Base-by-base conservation (phyloP, 2,329 filamentous ascomycete species). In the Talaromyces islandicus region DNA sequence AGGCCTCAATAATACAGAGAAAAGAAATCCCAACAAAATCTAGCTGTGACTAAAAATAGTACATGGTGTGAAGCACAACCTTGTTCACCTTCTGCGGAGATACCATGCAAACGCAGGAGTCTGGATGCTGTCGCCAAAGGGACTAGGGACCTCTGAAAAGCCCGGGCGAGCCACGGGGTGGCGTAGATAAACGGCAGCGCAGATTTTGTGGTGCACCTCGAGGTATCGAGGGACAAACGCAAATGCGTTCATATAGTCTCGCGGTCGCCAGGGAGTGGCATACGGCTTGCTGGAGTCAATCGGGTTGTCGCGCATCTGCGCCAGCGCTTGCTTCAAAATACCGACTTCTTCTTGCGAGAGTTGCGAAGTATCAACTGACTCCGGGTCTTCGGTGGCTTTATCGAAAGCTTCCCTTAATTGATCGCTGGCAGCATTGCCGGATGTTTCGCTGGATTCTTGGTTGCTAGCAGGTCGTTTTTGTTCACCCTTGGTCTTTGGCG, bases 141-240 rank as follows among this genome's bases (percentile, higher is more conserved):
- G 93, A 25, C 90, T 91, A 1, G 93, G 93, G 62, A 93, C 88
- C 75, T 93, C 94, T 4, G 89, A 87, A 65, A 85, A 70, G 11
- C 92, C 92, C 2, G 88, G 88, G 62, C 92, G 83, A 27, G 91
- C 94, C 50, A 97, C 93, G 0, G 94, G 94, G 79, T 99, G 93
- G 60, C 94, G 85, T 63, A 99, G 79, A 75, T 99, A 99, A 46
- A 99, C 92, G 11, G 94, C 94, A 1, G 92, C 88, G 77, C 94
- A 99, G 69, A 97, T 89, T 71, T 92, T 95, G 75, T 96, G 94
- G 81, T 97, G 97, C 68, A 99, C 94, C 78, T 99, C 95, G 62
- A 99, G 85, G 75, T 97, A 99, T 58, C 90, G 82, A 11, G 94
- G 94, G 66, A 99, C 92, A 76, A 96, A 97, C 25, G 92, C 92